These are phyloP conservation scores for Agrocybe chaxingu DNA, from an alignment of 768 basidiomycete species.

Conservation along the genomic window DNA sequence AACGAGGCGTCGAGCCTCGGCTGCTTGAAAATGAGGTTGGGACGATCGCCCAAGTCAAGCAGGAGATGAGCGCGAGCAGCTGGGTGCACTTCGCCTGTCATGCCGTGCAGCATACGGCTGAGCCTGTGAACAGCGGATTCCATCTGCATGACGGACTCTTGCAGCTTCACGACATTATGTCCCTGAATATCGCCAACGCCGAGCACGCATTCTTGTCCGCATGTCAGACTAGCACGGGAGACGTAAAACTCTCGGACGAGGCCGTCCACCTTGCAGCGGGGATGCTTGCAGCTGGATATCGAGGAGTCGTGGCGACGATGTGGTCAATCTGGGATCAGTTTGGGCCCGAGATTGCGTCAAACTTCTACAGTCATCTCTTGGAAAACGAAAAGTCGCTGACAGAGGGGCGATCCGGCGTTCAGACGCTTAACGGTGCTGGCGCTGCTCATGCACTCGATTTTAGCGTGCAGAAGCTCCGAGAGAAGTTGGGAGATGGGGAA, in stretches of 20 bases:
- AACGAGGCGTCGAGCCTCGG: not conserved
- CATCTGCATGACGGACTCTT: constrained; percentile 5
- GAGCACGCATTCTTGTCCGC: constrained; percentile 16
- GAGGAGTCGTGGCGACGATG: constrained; percentile 17
- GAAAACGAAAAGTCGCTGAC: not conserved
- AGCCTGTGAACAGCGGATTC: constrained; percentile 13
- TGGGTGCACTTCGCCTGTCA: constrained; percentile 17
- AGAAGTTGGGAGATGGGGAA: constrained; percentile 1
- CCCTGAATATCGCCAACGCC: constrained; percentile 4
- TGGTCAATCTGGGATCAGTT: constrained; percentile 14
- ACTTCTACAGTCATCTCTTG: constrained; percentile 22
- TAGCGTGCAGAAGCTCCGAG: not conserved
- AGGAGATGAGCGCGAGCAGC: constrained; percentile 8
- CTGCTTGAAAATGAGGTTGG: constrained; percentile 1
- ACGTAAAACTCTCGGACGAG: constrained; percentile 11
- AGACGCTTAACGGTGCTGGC: not conserved
- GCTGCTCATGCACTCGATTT: constrained; percentile 10
- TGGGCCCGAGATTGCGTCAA: constrained; percentile 10
- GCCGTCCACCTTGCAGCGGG: constrained; percentile 17
- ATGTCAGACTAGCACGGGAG: constrained; percentile 16
- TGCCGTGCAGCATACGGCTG: constrained; percentile 6
- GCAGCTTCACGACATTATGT: constrained; percentile 10
- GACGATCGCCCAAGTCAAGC: constrained; percentile 1
- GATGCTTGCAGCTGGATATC: constrained; percentile 17
- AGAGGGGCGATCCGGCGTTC: not conserved